Base-by-base conservation (phyloP, 129 eudicot genomes). In the Saposhnikovia divaricata region DNA sequence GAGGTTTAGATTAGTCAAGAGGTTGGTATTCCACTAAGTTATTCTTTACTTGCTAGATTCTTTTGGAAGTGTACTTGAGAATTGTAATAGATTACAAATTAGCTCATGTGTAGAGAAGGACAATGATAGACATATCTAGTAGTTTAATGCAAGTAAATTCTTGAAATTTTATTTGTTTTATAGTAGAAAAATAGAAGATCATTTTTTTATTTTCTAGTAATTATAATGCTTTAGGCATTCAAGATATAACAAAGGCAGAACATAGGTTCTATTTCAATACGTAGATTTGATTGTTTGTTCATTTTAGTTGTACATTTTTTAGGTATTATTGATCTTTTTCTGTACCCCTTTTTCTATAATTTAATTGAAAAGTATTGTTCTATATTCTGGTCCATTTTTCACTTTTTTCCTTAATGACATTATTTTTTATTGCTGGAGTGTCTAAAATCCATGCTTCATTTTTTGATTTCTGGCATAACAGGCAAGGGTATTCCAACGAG, bases 401-500 rank as follows among this genome's bases (percentile, higher is more conserved):
- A 14, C 3, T 42, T 43, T 72, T 40, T 1, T 1, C 46, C 19
- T 34, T 23, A 2, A 6, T 14, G 34, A 45, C 34, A 25, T 23
- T 46, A 9, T 45, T 73, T 4, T 21, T 1, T 8, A 8, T 73
- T 25, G 27, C 27, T 23, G 4, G 31, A 65, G 70, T 70, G 74
- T 44, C 44, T 25, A 38, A 70, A 43, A 27, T 9, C 50, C 34
- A 37, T 39, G 23, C 42, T 69, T 81, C 53, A 5, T 45, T 45
- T 10, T 45, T 11, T 15, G 28, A 44, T 51, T 39, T 79, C 39
- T 39, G 74, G 47, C 61, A 44, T 85, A 53, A 81, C 87, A 96
- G 99, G 99, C 55, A 96, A 87, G 81, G 99, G 99, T 55, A 86
- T 53, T 80, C 97, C 99, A 46, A 76, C 72, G 83, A 88, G 99